Evolutionary conservation across 2,329 filamentous ascomycete species (phyloP), one percentile per base, ranked within the genome.

Genomic region (Penicillium sp.): DNA sequence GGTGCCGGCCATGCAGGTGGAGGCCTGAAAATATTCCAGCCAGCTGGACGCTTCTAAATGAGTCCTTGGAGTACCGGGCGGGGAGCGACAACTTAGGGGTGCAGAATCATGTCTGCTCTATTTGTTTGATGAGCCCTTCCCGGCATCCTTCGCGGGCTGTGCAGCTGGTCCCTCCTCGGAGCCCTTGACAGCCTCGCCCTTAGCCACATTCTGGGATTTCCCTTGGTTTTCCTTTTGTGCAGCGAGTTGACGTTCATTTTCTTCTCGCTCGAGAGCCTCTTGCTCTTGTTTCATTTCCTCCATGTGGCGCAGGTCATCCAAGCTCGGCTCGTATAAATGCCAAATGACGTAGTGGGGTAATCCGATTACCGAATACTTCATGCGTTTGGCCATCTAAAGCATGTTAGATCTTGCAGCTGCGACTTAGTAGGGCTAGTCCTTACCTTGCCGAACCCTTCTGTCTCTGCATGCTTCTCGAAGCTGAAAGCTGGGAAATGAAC

Each of bases 321-420:
- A 91, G 69, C 92, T 96, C n/a, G 95, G 95, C 76, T 99, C 95
- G 80, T 99, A 99, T 69, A 99, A 82, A 87, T 99, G 95, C 95
- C 95, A 99, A 64, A 99, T 97, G 1, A 92, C 96, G 76, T 99
- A 99, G 73, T 99, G 95, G 7, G 95, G 95, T 47, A 99, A 83
- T 31, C 95, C 95, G 57, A 99, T 90, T 19, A 99, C 95, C 0
- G 93, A 96, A 71, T 91, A 98, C 58, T 90, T 84, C 95, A 99
- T 98, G 59, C 91, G 88, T 75, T 92, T 95, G 16, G 95, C 91
- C 95, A 99, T 99, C 93, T 96, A 61, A 21, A 47, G 13, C 42
- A 43, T 29, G 44, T 70, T 62, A 73, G 25, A 21, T 13, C 9
- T 13, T 23, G 11, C 33, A 51, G 5, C 14, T 33, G 31, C n/a